Evolutionary conservation across 202 grass and related monocot species (phyloP), one percentile per base, ranked within the genome.

Genomic region (Tripidium arundinaceum): DNA sequence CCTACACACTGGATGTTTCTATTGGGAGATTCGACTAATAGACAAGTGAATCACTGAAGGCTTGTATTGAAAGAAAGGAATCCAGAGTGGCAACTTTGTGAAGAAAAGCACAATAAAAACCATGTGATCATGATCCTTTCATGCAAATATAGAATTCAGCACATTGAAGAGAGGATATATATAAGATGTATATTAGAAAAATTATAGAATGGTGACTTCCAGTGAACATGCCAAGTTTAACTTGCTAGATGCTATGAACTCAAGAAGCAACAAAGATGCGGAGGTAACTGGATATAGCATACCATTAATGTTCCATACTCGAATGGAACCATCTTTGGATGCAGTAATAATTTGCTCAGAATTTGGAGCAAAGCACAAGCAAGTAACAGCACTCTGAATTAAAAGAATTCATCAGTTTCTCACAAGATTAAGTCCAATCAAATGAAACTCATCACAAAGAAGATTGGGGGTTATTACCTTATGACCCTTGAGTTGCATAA

Each of bases 291-390:
- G 67, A 65, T 64, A 33, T 47, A 89, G 52, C 76, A 73, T 99
- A 99, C 97, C 93, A 63, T 93, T 96, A 74, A 99, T 96, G 81
- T 99, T 99, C 97, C 89, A 99, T 59, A 99, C 71, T 64, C 90
- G 85, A 79, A 99, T 82, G 62, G 90, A 86, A 82, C 97, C 90
- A 77, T 99, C 97, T 87, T 99, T 99, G 11, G 92, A 99, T 74
- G 90, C 90, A 62, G 92, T 96, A 61, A 99, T 81, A 72, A 96
- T 88, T 83, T 91, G 85, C 80, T 99, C 97, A 9, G 97, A 96
- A 78, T 90, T 91, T 74, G 80, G 89, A 78, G 84, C 64, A 24
- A 96, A 99, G 81, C 90, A 93, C 80, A 99, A 83, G 83, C 88
- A 88, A 68, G 97, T 93, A 29, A 96, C 97, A 74, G 90, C 92